Conservation (phyloP, 176 grass and related monocot genomes). For the Bonia amplexicaulis region DNA sequence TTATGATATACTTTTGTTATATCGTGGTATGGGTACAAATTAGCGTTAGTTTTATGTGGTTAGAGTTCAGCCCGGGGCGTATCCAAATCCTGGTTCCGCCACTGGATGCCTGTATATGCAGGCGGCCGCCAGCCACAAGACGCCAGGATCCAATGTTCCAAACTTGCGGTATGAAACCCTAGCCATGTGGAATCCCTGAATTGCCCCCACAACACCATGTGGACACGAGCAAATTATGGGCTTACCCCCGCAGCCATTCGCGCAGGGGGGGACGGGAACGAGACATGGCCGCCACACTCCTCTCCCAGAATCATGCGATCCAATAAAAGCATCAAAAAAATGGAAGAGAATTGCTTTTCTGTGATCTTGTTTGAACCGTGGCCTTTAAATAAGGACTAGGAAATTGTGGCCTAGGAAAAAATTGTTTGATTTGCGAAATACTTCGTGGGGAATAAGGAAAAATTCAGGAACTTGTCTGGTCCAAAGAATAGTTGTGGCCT, state of each 20-base stretch:
- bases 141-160: slow-evolving; percentile 35
- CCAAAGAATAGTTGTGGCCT: neutral
- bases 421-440: neutral
- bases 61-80: too few species aligned
- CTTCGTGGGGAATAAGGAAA: neutral
- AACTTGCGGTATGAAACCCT: slow-evolving; percentile 31
- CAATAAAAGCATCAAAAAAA: slow-evolving; percentile 6
- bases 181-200: slow-evolving; percentile 27
- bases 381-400: neutral
- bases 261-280: neutral
- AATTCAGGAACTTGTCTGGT: neutral
- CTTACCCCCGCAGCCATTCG: slow-evolving; percentile 8
- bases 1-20: too few species aligned
- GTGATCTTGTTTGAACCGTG: neutral
- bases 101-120: slow-evolving; percentile 20
- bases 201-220: slow-evolving; percentile 22
- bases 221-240: slow-evolving; percentile 14
- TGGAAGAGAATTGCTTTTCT: neutral
- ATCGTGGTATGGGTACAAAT: too few species aligned
- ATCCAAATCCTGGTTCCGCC: too few species aligned
- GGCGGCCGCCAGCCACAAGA: slow-evolving; percentile 18
- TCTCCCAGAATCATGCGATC: slow-evolving; percentile 15
- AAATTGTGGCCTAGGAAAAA: neutral
- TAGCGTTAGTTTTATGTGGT: too few species aligned
- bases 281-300: slow-evolving; percentile 38